Evolutionary conservation across 148 eudicot genomes (phyloP).

Genomic region (Simmondsia chinensis): DNA sequence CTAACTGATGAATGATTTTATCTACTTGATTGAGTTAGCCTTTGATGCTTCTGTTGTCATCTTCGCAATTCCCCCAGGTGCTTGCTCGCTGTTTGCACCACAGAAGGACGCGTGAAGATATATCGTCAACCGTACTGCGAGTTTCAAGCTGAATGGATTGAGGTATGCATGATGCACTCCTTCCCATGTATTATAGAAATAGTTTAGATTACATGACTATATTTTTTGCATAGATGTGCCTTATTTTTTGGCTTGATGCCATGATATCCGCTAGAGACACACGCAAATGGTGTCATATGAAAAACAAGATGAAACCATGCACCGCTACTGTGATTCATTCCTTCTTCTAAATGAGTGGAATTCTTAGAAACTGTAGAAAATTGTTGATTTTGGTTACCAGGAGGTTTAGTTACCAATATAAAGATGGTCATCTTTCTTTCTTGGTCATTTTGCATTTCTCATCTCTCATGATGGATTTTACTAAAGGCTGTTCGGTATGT

Average conservation of each 20-base stretch:
- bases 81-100: slow-evolving; percentile 88
- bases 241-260: background rate
- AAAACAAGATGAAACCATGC: too few relatives aligned
- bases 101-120: slow-evolving; percentile 69
- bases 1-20: background rate
- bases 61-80: slow-evolving; percentile 34
- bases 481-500: too few relatives aligned
- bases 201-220: background rate
- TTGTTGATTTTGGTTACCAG: too few relatives aligned
- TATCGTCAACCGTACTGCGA: slow-evolving; percentile 73
- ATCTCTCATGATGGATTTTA: too few relatives aligned
- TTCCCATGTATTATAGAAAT: background rate
- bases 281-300: too few relatives aligned
- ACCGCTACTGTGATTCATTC: too few relatives aligned
- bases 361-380: too few relatives aligned
- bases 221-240: background rate
- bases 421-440: too few relatives aligned
- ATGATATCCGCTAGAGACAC: too few relatives aligned
- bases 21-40: background rate
- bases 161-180: slow-evolving; percentile 37
- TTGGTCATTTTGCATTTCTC: too few relatives aligned
- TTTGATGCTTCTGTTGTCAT: background rate
- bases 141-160: slow-evolving; percentile 78
- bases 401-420: too few relatives aligned
- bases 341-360: too few relatives aligned